These are phyloP conservation scores for Eimeria acervulina DNA, from an alignment of 169 alveolate species.

Conservation along the genomic window DNA sequence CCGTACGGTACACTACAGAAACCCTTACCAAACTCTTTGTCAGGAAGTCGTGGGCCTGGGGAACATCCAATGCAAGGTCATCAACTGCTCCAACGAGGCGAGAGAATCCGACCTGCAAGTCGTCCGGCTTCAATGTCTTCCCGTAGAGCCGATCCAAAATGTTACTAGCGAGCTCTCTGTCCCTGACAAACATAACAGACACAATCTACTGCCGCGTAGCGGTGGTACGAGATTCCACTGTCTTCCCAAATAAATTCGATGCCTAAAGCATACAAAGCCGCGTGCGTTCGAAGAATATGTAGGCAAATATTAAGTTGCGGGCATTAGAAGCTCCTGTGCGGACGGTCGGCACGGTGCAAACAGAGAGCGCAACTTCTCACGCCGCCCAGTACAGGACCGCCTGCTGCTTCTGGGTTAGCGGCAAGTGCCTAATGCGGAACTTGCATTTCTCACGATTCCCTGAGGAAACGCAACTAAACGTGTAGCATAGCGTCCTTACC, in stretches of 20 bases:
- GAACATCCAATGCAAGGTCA: constrained; percentile 70
- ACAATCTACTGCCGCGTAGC: background rate
- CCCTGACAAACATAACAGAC: constrained; percentile 41
- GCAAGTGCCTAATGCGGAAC: background rate
- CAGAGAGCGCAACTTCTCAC: background rate
- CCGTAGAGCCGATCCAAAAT: constrained; percentile 80
- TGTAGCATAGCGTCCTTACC: constrained; percentile 8
- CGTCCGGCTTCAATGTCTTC: constrained; percentile 74
- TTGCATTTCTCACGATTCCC: background rate
- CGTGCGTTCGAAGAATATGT: background rate
- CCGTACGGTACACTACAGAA: background rate
- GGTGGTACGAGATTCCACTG: no score
- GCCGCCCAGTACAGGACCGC: background rate
- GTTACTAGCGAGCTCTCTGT: constrained; percentile 80
- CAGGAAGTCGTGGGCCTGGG: constrained; percentile 72
- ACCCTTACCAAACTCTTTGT: constrained; percentile 67
- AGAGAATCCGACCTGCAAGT: constrained; percentile 78
- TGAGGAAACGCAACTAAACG: background rate
- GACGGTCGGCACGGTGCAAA: background rate
- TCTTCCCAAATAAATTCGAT: background rate
- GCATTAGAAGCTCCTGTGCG: background rate
- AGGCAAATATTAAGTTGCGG: background rate
- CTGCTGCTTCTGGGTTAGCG: background rate
- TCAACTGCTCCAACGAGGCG: constrained; percentile 81
- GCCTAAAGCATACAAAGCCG: background rate